Conservation (phyloP, 768 basidiomycete genomes). For the Leucocoprinus leucothites region DNA sequence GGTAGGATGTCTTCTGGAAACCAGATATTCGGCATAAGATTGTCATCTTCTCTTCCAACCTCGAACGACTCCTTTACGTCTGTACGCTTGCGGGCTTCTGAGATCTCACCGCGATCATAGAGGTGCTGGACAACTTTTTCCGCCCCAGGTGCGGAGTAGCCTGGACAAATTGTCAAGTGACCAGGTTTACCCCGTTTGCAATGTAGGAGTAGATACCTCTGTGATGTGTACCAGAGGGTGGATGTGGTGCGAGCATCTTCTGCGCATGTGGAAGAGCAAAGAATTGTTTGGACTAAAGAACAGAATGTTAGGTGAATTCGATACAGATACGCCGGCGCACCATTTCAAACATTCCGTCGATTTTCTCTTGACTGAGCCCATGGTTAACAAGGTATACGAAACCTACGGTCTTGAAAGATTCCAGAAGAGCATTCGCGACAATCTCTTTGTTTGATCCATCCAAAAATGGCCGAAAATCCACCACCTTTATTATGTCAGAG, state of each 20-base stretch:
- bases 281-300: conserved; percentile 33
- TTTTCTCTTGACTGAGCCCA: conserved; percentile 33
- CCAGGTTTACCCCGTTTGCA: conserved; percentile 19
- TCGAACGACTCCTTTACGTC: conserved; percentile 56
- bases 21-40: conserved; percentile 54
- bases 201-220: conserved; percentile 27
- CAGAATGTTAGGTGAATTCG: neutral
- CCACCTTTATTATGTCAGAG: conserved; percentile 22
- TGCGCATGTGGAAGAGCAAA: conserved; percentile 34
- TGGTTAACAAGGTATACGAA: conserved; percentile 48
- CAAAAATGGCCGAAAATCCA: conserved; percentile 43
- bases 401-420: conserved; percentile 43
- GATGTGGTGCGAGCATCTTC: conserved; percentile 45
- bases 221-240: conserved; percentile 40
- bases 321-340: conserved; percentile 19
- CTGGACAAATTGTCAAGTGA: conserved; percentile 17
- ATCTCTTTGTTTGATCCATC: conserved; percentile 34
- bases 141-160: conserved; percentile 35
- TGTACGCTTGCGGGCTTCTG: conserved; percentile 26
- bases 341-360: conserved; percentile 40
- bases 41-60: conserved; percentile 45
- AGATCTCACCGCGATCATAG: conserved; percentile 28
- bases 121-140: conserved; percentile 38
- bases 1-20: conserved; percentile 48
- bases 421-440: conserved; percentile 38